Evolutionary conservation across 202 grass and related monocot species (phyloP), one percentile per base, ranked within the genome.

Genomic region (Dendrocalamus latiflorus): DNA sequence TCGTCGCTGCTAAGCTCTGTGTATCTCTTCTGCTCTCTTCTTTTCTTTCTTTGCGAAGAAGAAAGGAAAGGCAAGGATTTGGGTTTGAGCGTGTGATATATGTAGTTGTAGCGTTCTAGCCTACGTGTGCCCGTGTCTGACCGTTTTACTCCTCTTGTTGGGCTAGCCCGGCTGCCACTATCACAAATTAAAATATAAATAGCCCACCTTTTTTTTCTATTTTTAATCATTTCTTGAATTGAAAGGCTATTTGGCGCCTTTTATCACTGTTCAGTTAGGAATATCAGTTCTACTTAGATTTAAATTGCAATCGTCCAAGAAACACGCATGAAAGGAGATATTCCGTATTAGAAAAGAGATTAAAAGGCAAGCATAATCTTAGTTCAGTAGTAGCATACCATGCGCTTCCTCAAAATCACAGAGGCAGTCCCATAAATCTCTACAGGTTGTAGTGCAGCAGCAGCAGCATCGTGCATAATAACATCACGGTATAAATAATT

Each of bases 1-100:
- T 88, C 49, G 68, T 33, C 75, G 75, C 76, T n/a, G 85, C 60
- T 42, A 24, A 18, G 36, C 36, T 47, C 13, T 51, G 15, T 44
- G 13, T 33, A 33, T 33, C 30, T 33, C 30, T 36, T 63, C 49
- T 74, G 9, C 25, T 8, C 47, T 47, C n/a, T 49, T 1, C 7
- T 16, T 30, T 80, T 70, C 78, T 83, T 82, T 71, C 65, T 77
- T 78, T 56, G 75, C 2, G 73, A 30, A n/a, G 80, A 90, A 83
- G 76, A 80, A 90, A 68, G 56, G 6, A 17, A n/a, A n/a, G n/a
- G n/a, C n/a, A 21, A 56, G 15, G 25, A 0, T 2, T 8, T 1
- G 58, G 6, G 16, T 30, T 25, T 72, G 74, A 73, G 70, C 76
- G 45, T 33, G 30, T 33, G 30, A 33, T 33, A 39, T 56, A 43